Conservation (phyloP, 306 rosid species). For the Begonia masoniana region DNA sequence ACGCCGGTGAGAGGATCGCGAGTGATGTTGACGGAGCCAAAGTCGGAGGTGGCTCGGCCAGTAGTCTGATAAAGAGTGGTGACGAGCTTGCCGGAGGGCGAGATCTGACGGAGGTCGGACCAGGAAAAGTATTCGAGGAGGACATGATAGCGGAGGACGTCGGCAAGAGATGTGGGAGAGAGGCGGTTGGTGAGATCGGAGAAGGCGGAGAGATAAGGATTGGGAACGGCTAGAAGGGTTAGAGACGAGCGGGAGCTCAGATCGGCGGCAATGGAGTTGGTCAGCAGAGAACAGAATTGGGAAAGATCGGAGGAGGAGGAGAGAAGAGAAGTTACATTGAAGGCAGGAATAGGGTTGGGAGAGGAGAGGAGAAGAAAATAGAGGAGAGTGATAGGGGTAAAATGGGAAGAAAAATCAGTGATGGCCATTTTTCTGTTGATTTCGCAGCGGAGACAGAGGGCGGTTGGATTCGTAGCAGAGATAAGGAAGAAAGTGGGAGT, state of each 20-base stretch:
- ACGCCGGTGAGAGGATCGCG: slow-evolving; percentile 33
- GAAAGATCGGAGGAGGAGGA: slow-evolving; percentile 67
- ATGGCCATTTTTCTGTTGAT: slow-evolving; percentile 22
- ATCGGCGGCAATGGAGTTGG: slow-evolving; percentile 41
- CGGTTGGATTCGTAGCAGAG: slow-evolving; percentile 6
- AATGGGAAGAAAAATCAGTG: slow-evolving; percentile 28
- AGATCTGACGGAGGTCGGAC: slow-evolving; percentile 51
- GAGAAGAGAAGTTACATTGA: slow-evolving; percentile 74
- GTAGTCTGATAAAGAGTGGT: slow-evolving; percentile 92
- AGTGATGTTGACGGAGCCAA: slow-evolving; percentile 76
- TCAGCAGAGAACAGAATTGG: slow-evolving; percentile 47
- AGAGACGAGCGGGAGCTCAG: slow-evolving; percentile 56
- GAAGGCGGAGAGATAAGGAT: slow-evolving; percentile 36
- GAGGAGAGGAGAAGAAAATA: slow-evolving; percentile 13
- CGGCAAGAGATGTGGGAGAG: slow-evolving; percentile 48
- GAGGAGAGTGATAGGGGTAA: slow-evolving; percentile 30
- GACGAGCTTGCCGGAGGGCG: slow-evolving; percentile 66
- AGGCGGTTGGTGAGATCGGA: slow-evolving; percentile 45
- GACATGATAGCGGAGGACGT: slow-evolving; percentile 86
- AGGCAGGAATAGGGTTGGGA: slow-evolving; percentile 11
- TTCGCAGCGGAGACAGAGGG: background rate
- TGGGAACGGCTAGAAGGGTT: slow-evolving; percentile 88
- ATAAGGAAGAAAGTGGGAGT: background rate
- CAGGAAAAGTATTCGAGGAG: slow-evolving; percentile 73
- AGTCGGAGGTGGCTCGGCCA: slow-evolving; percentile 78